Evolutionary conservation across 2,329 filamentous ascomycete species (phyloP), one percentile per base, ranked within the genome.

Genomic region (Exophiala oligosperma): DNA sequence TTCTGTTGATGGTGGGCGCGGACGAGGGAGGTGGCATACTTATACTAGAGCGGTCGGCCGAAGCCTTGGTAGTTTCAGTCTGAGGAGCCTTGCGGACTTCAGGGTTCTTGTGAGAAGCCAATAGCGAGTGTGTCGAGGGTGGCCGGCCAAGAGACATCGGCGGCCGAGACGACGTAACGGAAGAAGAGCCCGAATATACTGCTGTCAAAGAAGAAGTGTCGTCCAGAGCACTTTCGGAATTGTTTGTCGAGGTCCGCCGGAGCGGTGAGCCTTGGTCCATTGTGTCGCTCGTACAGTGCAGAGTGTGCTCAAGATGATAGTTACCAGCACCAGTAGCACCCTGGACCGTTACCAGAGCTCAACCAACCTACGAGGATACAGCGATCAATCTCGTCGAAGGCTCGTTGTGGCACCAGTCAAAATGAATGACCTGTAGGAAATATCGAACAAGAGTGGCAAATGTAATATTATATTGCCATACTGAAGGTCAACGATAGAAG

Each of bases 1-100:
- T 58, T 57, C 62, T 59, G 40, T 68, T 65, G 23, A 49, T 55
- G 11, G 55, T 59, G n/a, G 69, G 63, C 47, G 70, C 69, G 61
- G 72, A 70, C 24, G 75, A 69, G 29, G 81, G 79, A 57, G 84
- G 80, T 40, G 86, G 84, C 81, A 89, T 87, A 64, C 83, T 87
- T 60, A 87, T 78, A 71, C 79, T 87, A 56, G 85, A 79, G 68
- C 81, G 79, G 57, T 85, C 84, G 62, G 82, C 79, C 70, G 83
- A 79, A 62, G 78, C 77, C 56, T 81, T 79, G 60, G 81, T 82
- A 29, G 81, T 82, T 63, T 83, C 82, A 35, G 85, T 79, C 67
- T 88, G 84, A 56, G 80, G 81, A 71, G 88, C 88, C 60, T 81
- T 81, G 64, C 72, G 73, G 17, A 67, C 64, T 49, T 68, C 64